These are phyloP conservation scores for Quercus phellos DNA, from an alignment of 331 rosid genomes.

Conservation along the genomic window DNA sequence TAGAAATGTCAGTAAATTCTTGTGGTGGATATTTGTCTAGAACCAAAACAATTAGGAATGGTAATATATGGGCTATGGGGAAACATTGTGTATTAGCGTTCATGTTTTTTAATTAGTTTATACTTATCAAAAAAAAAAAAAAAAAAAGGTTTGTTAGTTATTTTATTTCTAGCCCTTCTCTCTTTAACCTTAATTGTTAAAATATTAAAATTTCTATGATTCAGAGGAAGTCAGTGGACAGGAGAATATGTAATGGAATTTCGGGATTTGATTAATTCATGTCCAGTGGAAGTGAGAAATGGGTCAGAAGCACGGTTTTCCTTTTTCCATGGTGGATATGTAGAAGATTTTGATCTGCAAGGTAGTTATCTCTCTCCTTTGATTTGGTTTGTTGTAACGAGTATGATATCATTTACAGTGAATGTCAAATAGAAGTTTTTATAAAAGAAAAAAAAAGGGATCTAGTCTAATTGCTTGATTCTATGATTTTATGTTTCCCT, in stretches of 20 bases:
- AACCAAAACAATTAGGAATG: not conserved
- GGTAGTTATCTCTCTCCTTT: conserved; percentile 36
- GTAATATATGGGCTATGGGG: not conserved
- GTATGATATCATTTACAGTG: not conserved
- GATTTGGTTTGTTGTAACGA: conserved; percentile 6
- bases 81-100: not conserved
- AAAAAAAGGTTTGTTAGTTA: not conserved
- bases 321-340: conserved; percentile 74
- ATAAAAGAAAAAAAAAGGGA: too few relatives aligned
- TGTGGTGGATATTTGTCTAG: not conserved
- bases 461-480: too few relatives aligned
- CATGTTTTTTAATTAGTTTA: not conserved
- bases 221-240: conserved; percentile 89
- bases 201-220: conserved; percentile 10
- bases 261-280: conserved; percentile 50
- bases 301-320: conserved; percentile 72
- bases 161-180: not conserved
- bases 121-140: too few relatives aligned
- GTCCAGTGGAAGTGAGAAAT: conserved; percentile 30
- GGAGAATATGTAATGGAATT: conserved; percentile 77
- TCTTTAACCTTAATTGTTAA: not conserved
- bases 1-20: not conserved
- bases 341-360: conserved; percentile 56
- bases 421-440: too few relatives aligned
- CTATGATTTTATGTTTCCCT: too few relatives aligned